Percentiles rank a stretch among this genome's conserved stretches.
Evolutionary conservation across 2,329 filamentous ascomycete genomes (phyloP).

Genomic region (Arthrobotrys musiformis): DNA sequence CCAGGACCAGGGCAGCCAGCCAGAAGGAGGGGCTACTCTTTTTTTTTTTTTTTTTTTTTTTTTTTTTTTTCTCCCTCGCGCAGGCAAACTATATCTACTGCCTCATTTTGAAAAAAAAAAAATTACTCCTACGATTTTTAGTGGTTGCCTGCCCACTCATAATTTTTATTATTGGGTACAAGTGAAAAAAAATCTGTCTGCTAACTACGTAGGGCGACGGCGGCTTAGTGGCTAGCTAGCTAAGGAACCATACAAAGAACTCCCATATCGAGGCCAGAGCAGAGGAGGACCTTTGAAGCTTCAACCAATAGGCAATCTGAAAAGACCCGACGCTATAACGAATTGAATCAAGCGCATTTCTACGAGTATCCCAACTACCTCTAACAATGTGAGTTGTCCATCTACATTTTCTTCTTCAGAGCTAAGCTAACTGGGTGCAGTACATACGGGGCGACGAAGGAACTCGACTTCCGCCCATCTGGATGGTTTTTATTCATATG

Average conservation of each 20-base stretch:
- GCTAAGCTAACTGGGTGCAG: not conserved
- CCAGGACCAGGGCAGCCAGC: too few relatives aligned
- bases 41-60: too few relatives aligned
- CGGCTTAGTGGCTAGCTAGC: too few relatives aligned
- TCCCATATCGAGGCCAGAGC: not conserved
- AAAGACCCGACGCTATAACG: slow-evolving; percentile 24
- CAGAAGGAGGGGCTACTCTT: slow-evolving; percentile 32
- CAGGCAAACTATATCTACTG: not conserved
- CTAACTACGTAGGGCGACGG: too few relatives aligned
- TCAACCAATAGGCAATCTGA: too few relatives aligned
- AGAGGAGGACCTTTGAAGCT: not conserved
- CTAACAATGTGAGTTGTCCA: not conserved
- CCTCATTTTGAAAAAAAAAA: too few relatives aligned
- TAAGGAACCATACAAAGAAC: slow-evolving; percentile 17
- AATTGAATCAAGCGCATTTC: slow-evolving; percentile 20
- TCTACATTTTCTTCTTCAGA: too few relatives aligned
- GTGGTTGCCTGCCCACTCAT: slow-evolving; percentile 7
- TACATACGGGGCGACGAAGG: slow-evolving; percentile 16
- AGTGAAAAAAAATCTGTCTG: too few relatives aligned
- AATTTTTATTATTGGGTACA: too few relatives aligned
- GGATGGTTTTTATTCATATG: too few relatives aligned
- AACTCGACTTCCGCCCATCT: slow-evolving; percentile 20
- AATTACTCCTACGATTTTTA: not conserved
- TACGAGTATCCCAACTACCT: not conserved
- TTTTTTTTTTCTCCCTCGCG: too few relatives aligned